These are phyloP conservation scores for Fremontodendron californicum DNA, from an alignment of 345 rosid species.

Conservation along the genomic window DNA sequence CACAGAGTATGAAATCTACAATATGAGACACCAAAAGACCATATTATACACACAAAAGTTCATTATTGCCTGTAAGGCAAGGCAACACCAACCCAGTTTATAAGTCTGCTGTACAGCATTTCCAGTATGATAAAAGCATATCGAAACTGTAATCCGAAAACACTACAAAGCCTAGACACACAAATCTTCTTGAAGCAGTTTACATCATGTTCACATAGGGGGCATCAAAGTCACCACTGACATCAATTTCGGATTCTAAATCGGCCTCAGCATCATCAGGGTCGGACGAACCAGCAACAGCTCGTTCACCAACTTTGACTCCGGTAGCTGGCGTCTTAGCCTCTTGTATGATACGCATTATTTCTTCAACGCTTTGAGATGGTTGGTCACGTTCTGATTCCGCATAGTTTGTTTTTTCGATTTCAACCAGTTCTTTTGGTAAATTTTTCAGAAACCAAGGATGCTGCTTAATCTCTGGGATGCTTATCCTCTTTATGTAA, in stretches of 20 bases:
- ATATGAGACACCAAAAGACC: background rate
- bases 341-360: slow-evolving; percentile 43
- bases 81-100: background rate
- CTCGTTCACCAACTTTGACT: slow-evolving; percentile 23
- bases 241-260: slow-evolving; percentile 52
- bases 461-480: slow-evolving; percentile 63
- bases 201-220: slow-evolving; percentile 5
- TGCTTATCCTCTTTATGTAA: slow-evolving; percentile 49
- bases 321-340: slow-evolving; percentile 35
- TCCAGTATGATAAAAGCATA: background rate
- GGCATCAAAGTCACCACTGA: slow-evolving; percentile 35
- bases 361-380: slow-evolving; percentile 42
- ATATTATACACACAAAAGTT: background rate
- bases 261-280: slow-evolving; percentile 44
- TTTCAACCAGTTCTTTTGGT: slow-evolving; percentile 53
- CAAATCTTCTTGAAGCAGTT: background rate
- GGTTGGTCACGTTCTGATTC: slow-evolving; percentile 29
- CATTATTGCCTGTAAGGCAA: background rate
- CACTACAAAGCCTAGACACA: background rate
- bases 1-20: background rate
- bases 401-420: slow-evolving; percentile 41
- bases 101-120: slow-evolving; percentile 7
- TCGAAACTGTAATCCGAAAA: background rate
- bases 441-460: slow-evolving; percentile 65
- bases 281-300: slow-evolving; percentile 30